Conservation (phyloP, 176 grass and related monocot species). For the Ampelocalamus luodianensis region DNA sequence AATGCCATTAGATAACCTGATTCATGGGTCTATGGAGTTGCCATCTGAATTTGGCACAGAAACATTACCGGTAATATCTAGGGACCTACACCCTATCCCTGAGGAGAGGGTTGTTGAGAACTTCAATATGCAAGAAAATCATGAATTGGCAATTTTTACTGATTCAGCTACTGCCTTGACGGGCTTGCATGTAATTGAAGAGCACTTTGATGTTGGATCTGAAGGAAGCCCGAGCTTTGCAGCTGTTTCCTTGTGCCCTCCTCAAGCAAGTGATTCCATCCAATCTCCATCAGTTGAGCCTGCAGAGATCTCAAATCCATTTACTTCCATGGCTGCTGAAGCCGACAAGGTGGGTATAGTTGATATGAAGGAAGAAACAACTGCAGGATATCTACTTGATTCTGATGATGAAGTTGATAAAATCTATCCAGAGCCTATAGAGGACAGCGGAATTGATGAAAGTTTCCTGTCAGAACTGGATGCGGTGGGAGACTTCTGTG, state of each 20-base stretch:
- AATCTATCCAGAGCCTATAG: constrained; percentile 70
- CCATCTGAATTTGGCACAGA: constrained; percentile 43
- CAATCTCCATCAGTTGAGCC: constrained; percentile 37
- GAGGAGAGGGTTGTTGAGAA: constrained; percentile 66
- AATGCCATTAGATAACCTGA: constrained; percentile 43
- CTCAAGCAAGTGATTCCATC: constrained; percentile 37
- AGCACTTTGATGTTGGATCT: constrained; percentile 52
- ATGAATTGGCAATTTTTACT: constrained; percentile 40
- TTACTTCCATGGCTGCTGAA: constrained; percentile 38
- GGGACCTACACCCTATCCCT: constrained; percentile 74
- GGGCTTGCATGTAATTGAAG: constrained; percentile 54
- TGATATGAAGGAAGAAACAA: constrained; percentile 41
- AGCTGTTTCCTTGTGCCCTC: constrained; percentile 28
- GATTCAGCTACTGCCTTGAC: constrained; percentile 43
- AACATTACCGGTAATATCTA: constrained; percentile 46
- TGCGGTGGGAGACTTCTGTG: constrained; percentile 69
- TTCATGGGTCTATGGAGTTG: constrained; percentile 41
- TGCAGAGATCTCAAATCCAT: constrained; percentile 44
- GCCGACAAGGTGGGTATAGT: constrained; percentile 25
- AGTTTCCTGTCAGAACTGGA: constrained; percentile 74
- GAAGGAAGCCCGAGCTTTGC: constrained; percentile 29
- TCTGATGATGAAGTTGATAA: constrained; percentile 74
- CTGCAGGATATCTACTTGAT: constrained; percentile 56
- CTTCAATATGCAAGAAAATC: constrained; percentile 45
- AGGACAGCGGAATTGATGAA: constrained; percentile 68